phyloP scores from a whole-genome alignment of 495 filamentous ascomycete species.

The Trichocladium uniseriatum region DNA sequence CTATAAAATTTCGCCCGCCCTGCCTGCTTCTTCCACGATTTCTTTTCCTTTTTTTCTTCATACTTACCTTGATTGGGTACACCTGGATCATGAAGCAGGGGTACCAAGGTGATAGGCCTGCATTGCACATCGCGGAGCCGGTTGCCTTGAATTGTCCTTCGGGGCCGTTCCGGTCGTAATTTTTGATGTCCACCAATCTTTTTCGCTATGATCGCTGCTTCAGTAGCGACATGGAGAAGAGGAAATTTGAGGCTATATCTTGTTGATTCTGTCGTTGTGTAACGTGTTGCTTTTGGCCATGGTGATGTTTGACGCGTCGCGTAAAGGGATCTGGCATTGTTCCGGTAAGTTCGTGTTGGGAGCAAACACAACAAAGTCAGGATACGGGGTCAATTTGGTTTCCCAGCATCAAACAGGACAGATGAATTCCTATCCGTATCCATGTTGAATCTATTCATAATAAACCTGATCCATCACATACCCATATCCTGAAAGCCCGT shows the following conservation, averaged over 20 bases:
- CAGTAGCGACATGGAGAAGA: slow-evolving; percentile 24
- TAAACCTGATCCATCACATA: too few species aligned
- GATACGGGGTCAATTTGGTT: too few species aligned
- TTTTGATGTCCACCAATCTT: slow-evolving; percentile 25
- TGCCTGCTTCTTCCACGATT: slow-evolving; percentile 6
- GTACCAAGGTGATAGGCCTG: slow-evolving; percentile 22
- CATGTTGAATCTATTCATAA: too few species aligned
- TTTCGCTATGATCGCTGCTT: slow-evolving; percentile 23
- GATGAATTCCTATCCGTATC: too few species aligned
- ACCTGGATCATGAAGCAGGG: slow-evolving; percentile 15
- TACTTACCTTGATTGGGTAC: slow-evolving; percentile 23
- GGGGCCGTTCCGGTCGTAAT: slow-evolving; percentile 33
- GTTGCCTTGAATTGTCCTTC: slow-evolving; percentile 29
- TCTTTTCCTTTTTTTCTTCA: slow-evolving; percentile 22
- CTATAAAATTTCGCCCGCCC: not conserved
- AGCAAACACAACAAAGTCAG: too few species aligned
- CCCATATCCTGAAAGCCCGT: too few species aligned
- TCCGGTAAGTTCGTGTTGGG: too few species aligned
- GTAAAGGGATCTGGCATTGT: too few species aligned
- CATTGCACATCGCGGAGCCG: slow-evolving; percentile 32
- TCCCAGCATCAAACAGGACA: too few species aligned
- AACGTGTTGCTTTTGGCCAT: too few species aligned
- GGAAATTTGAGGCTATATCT: not conserved
- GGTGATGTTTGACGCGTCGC: too few species aligned
- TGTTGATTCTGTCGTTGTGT: too few species aligned